A percentile compares a stretch with the other conserved stretches of the same genome.
Conservation (phyloP, 2,329 filamentous ascomycete genomes). For the Clarireedia paspali region DNA sequence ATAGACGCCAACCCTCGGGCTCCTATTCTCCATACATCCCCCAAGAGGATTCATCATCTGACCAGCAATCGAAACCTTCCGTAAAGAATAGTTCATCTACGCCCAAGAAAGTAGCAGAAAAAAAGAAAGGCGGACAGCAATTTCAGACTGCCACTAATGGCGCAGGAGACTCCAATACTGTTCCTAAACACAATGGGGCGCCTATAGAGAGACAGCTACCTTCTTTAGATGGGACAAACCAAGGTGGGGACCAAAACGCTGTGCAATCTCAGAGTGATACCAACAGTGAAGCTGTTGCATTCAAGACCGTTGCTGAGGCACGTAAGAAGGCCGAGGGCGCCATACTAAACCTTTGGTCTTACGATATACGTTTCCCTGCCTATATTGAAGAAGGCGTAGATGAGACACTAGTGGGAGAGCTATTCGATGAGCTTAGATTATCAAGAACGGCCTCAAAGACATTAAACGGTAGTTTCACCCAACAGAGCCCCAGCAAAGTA, state of each 20-base stretch:
- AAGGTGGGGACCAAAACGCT: background rate
- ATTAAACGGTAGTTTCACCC: background rate
- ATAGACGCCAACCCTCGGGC: slow-evolving; percentile 17
- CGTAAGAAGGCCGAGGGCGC: slow-evolving; percentile 56
- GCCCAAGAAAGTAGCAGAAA: background rate
- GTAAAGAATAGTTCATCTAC: background rate
- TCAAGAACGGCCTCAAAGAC: slow-evolving; percentile 22
- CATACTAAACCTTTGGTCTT: slow-evolving; percentile 53
- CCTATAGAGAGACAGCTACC: background rate
- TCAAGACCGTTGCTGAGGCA: slow-evolving; percentile 18
- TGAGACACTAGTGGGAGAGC: slow-evolving; percentile 47
- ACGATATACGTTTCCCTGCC: slow-evolving; percentile 66
- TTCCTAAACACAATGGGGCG: background rate
- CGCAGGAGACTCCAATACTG: background rate
- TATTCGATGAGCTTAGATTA: slow-evolving; percentile 65
- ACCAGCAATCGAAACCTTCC: slow-evolving; percentile 12
- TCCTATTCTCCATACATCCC: slow-evolving; percentile 25
- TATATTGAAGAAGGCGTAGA: slow-evolving; percentile 69
- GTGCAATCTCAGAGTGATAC: background rate
- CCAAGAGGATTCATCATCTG: slow-evolving; percentile 10
- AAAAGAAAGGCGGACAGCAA: background rate
- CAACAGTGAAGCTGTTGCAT: background rate
- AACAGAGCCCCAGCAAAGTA: background rate
- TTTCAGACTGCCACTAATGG: background rate
- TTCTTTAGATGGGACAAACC: background rate